phyloP scores from a whole-genome alignment of 371 early-diverging fungal genomes.

The Apophysomyces elegans region DNA sequence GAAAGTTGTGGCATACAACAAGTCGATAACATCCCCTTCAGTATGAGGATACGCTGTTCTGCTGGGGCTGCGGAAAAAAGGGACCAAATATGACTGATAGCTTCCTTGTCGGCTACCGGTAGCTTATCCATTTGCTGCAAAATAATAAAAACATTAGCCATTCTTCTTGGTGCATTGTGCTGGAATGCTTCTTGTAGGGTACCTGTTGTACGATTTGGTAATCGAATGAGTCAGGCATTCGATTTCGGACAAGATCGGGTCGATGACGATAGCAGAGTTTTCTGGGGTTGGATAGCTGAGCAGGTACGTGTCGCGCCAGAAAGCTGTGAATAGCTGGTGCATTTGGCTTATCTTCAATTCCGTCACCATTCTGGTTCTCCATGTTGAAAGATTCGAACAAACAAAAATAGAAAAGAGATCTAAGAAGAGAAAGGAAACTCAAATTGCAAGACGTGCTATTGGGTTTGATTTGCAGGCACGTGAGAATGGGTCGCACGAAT shows the following conservation, averaged over 20 bases:
- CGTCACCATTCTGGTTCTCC: conserved; percentile 2
- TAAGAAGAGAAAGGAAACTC: not conserved
- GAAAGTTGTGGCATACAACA: conserved; percentile 84
- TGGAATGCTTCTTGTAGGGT: not conserved
- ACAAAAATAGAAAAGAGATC: conserved; percentile 4
- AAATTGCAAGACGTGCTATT: not conserved
- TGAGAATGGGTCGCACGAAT: too few species aligned
- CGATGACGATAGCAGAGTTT: conserved; percentile 38
- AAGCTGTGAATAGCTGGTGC: conserved; percentile 36
- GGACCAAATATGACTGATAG: conserved; percentile 65
- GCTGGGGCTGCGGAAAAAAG: conserved; percentile 63
- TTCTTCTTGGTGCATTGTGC: not conserved
- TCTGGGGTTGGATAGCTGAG: conserved; percentile 39
- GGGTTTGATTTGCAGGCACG: too few species aligned
- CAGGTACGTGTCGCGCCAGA: conserved; percentile 46
- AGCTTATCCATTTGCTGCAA: conserved; percentile 51
- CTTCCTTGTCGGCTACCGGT: conserved; percentile 48
- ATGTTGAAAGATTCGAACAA: not conserved
- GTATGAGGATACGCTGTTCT: conserved; percentile 62
- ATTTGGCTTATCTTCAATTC: conserved; percentile 10
- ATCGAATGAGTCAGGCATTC: conserved; percentile 31
- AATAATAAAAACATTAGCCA: not conserved
- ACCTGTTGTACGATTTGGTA: conserved; percentile 27
- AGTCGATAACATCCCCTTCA: conserved; percentile 74
- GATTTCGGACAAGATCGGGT: conserved; percentile 31